Conservation (phyloP, 2,329 filamentous ascomycete species). For the Penicillium corylophilum region DNA sequence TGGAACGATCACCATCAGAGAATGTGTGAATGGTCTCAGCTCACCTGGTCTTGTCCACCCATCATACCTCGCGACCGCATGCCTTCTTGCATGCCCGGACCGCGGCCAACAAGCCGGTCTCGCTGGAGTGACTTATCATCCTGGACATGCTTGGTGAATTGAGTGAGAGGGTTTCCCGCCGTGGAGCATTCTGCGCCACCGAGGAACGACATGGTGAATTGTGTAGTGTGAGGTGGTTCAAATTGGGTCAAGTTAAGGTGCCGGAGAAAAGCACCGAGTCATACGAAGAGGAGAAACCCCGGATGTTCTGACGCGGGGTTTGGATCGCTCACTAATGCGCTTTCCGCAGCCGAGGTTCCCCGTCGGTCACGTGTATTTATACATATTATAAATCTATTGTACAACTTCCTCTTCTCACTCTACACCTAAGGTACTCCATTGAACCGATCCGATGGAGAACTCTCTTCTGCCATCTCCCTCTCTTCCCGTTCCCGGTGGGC, state of each 20-base stretch:
- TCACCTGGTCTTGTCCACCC: conserved; percentile 70
- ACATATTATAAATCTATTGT: conserved; percentile 1
- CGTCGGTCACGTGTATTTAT: conserved; percentile 20
- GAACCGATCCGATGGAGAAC: neutral
- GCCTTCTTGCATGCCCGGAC: conserved; percentile 69
- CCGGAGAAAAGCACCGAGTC: neutral
- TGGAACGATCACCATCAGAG: neutral
- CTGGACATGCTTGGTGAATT: conserved; percentile 95
- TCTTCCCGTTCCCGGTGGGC: neutral
- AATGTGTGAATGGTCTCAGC: conserved; percentile 8
- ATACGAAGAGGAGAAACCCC: conserved; percentile 11
- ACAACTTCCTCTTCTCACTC: neutral
- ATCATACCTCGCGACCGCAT: conserved; percentile 72
- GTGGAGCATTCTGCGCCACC: conserved; percentile 96
- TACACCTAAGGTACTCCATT: neutral
- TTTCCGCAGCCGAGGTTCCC: conserved; percentile 30
- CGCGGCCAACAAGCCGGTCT: conserved; percentile 78
- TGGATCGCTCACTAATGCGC: conserved; percentile 13
- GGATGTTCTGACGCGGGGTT: conserved; percentile 24
- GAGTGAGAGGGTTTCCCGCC: conserved; percentile 89
- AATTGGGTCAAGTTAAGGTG: neutral
- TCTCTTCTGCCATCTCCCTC: neutral
- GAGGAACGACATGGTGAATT: conserved; percentile 79
- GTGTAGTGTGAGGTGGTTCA: neutral
- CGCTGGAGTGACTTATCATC: conserved; percentile 94